Evolutionary conservation across 768 basidiomycete species (phyloP), one percentile per base, ranked within the genome.

Genomic region (Termitomyces sp.): DNA sequence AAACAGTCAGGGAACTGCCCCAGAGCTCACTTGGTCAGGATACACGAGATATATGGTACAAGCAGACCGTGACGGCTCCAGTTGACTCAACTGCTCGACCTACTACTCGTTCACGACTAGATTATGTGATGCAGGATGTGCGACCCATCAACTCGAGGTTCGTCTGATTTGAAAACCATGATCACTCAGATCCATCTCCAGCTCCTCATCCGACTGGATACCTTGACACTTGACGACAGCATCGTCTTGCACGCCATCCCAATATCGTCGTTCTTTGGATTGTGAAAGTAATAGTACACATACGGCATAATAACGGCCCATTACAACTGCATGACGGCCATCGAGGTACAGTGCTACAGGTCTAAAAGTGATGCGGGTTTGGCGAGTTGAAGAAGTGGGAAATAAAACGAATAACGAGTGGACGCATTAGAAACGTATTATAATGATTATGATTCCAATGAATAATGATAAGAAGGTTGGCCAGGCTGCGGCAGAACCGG

Each of bases 381-480:
- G 30, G 30, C 19, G 22, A 26, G 12, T 5, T 0, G 10, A 15
- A 37, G 35, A 22, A 37, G 44, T n/a, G 19, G 30, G 10, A n/a
- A 19, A 50, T 41, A 30, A n/a, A 14, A 40, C 6, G 22, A 35
- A 12, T 19, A 22, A 34, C 3, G 52, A 51, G 35, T 51, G 24
- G n/a, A 22, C 21, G 3, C 17, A 45, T 17, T n/a, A n/a, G 24
- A 17, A n/a, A 45, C 17, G 48, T 12, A 50, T 50, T 50, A 40
- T 12, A 7, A 40, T 53, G 11, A 8, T 42, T 45, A 45, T 37
- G 32, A 19, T 53, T 53, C 52, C 42, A 53, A 24, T 5, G 62
- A 58, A 61, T 58, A 61, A 59, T 55, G 59, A 64, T 64, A 60
- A 26, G 54, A 19, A 21, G 60, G 35, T 32, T 51, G 55, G 15